Conservation (phyloP, 805 yeast species). For the Zygotorulaspora chibaensis region DNA sequence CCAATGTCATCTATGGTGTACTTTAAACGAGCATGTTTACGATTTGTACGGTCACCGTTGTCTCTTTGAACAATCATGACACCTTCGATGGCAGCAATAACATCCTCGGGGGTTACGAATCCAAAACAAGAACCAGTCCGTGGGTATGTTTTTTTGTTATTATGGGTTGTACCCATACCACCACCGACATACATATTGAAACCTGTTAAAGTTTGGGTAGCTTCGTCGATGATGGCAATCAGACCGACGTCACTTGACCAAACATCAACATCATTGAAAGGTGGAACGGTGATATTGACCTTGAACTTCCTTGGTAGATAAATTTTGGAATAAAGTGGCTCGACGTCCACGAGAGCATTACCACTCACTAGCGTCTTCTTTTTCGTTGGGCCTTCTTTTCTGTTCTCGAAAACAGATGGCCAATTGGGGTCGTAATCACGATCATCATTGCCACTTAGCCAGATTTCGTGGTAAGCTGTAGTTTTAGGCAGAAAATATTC, state of each 20-base stretch:
- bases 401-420: conserved; percentile 55
- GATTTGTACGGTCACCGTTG: conserved; percentile 88
- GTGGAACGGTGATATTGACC: conserved; percentile 91
- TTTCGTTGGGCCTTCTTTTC: conserved; percentile 74
- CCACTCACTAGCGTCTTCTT: conserved; percentile 84
- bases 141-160: conserved; percentile 94
- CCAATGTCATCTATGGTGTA: conserved; percentile 93
- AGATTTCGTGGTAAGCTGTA: conserved; percentile 94
- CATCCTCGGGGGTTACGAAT: conserved; percentile 60
- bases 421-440: conserved; percentile 62
- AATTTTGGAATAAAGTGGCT: conserved; percentile 82
- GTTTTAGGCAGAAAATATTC: conserved; percentile 85
- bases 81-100: conserved; percentile 79
- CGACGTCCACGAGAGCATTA: conserved; percentile 72
- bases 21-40: conserved; percentile 97
- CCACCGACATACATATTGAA: conserved; percentile 92
- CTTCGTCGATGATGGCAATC: conserved; percentile 72
- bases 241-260: conserved; percentile 94
- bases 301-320: conserved; percentile 95
- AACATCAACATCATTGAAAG: conserved; percentile 93
- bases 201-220: conserved; percentile 60
- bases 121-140: conserved; percentile 89
- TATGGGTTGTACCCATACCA: conserved; percentile 98
- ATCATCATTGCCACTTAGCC: conserved; percentile 84
- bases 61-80: conserved; percentile 93